Conservation (phyloP, 345 rosid species). For the Mangifera indica region DNA sequence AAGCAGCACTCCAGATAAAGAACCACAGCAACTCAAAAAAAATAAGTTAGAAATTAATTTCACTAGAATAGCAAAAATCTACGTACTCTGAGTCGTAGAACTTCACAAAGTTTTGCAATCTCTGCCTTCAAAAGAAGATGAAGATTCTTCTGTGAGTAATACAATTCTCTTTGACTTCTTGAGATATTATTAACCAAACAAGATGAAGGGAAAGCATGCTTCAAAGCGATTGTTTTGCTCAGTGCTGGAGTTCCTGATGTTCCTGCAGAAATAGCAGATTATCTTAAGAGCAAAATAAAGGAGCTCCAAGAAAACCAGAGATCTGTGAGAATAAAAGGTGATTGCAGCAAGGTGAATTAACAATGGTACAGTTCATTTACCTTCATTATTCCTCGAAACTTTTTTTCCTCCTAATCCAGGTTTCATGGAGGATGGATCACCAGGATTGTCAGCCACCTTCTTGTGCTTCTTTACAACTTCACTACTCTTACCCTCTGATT, state of each 20-base stretch:
- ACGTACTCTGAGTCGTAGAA: slow-evolving; percentile 63
- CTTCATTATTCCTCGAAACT: slow-evolving; percentile 35
- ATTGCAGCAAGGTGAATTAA: slow-evolving; percentile 10
- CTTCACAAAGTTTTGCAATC: slow-evolving; percentile 62
- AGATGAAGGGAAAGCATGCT: slow-evolving; percentile 18
- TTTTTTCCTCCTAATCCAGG: slow-evolving; percentile 28
- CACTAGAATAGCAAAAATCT: slow-evolving; percentile 18
- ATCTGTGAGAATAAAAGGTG: background rate
- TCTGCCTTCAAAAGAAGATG: slow-evolving; percentile 57
- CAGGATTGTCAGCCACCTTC: slow-evolving; percentile 39
- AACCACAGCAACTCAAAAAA: background rate
- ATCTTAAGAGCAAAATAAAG: slow-evolving; percentile 3
- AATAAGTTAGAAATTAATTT: slow-evolving; percentile 11
- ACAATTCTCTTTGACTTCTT: slow-evolving; percentile 34
- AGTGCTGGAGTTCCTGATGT: slow-evolving; percentile 28
- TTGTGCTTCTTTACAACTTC: slow-evolving; percentile 53
- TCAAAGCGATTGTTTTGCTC: slow-evolving; percentile 18
- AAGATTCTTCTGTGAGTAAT: slow-evolving; percentile 61
- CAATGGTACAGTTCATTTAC: slow-evolving; percentile 34
- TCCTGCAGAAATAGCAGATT: slow-evolving; percentile 43
- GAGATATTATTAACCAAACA: slow-evolving; percentile 25
- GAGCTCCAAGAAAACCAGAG: background rate
- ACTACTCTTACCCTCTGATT: slow-evolving; percentile 29
- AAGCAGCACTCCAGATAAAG: background rate
- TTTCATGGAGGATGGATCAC: slow-evolving; percentile 28